Evolutionary conservation across 164 flowering plant species (phyloP).

Genomic region (Saururus chinensis): DNA sequence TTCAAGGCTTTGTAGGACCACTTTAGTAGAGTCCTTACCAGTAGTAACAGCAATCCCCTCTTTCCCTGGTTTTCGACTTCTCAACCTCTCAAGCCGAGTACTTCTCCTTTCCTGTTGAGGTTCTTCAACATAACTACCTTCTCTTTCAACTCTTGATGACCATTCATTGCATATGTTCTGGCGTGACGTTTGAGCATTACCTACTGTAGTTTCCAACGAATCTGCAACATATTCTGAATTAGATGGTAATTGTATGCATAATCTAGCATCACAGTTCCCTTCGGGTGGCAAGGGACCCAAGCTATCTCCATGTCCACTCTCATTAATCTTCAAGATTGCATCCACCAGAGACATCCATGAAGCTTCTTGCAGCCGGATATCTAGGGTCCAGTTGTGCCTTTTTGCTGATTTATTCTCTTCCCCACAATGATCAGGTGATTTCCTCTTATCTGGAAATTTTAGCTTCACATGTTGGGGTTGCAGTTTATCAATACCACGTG

Average conservation of each 20-base stretch:
- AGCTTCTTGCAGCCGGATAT: conserved; percentile 49
- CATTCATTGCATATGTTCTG: conserved; percentile 27
- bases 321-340: conserved; percentile 39
- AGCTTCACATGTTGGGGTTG: conserved; percentile 83
- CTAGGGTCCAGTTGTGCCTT: conserved; percentile 39
- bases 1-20: conserved; percentile 44
- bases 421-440: conserved; percentile 27
- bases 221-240: conserved; percentile 22
- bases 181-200: background rate
- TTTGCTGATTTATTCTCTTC: conserved; percentile 30
- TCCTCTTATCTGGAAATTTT: conserved; percentile 69
- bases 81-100: conserved; percentile 76
- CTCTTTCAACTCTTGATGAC: conserved; percentile 34
- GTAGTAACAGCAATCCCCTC: conserved; percentile 51
- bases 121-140: conserved; percentile 40
- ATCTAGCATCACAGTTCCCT: conserved; percentile 30
- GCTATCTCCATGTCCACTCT: conserved; percentile 5
- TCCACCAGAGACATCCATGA: conserved; percentile 64
- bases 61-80: conserved; percentile 87
- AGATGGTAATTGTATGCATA: conserved; percentile 44
- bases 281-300: background rate
- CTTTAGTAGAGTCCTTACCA: conserved; percentile 53
- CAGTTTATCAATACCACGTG: conserved; percentile 87
- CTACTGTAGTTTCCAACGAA: conserved; percentile 23
- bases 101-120: conserved; percentile 92